A percentile compares a stretch with the other conserved stretches of the same genome.
Conservation (phyloP, 441 rosid species). For the Erodium moschatum region DNA sequence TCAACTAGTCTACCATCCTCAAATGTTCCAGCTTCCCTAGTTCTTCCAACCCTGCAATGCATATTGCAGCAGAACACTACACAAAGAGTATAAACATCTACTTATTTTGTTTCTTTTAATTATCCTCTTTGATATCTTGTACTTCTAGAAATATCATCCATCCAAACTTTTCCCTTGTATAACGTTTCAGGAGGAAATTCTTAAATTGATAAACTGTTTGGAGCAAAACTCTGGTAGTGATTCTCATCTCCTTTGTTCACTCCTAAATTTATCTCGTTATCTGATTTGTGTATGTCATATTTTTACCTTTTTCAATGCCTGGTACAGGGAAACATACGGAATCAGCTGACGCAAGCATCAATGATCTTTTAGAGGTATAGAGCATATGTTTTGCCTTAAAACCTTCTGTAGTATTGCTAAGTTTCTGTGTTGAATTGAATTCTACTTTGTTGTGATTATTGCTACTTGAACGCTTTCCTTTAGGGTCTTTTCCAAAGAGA, state of each 20-base stretch:
- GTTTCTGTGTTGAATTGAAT: background rate
- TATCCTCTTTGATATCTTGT: background rate
- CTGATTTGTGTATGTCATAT: background rate
- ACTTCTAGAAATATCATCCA: background rate
- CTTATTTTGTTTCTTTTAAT: background rate
- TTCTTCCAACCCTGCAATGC: constrained; percentile 69
- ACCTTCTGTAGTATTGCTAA: background rate
- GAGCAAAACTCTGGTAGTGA: constrained; percentile 72
- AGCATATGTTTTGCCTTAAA: constrained; percentile 2
- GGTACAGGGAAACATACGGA: constrained; percentile 57
- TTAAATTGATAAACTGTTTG: constrained; percentile 62
- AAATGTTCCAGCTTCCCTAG: constrained; percentile 36
- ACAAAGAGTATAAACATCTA: constrained; percentile 53
- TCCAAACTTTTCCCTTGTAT: background rate
- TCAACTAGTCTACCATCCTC: constrained; percentile 38
- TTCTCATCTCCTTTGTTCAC: background rate
- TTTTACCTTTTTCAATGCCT: constrained; percentile 20
- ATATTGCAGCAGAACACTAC: constrained; percentile 71
- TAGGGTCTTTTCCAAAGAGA: background rate
- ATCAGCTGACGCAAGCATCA: constrained; percentile 37
- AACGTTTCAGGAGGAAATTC: constrained; percentile 63
- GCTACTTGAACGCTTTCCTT: background rate
- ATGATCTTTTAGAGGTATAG: constrained; percentile 59
- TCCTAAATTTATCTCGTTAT: background rate
- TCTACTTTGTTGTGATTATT: background rate